phyloP scores from a whole-genome alignment of 2,329 filamentous ascomycete species.

The Xylariaceae sp. region DNA sequence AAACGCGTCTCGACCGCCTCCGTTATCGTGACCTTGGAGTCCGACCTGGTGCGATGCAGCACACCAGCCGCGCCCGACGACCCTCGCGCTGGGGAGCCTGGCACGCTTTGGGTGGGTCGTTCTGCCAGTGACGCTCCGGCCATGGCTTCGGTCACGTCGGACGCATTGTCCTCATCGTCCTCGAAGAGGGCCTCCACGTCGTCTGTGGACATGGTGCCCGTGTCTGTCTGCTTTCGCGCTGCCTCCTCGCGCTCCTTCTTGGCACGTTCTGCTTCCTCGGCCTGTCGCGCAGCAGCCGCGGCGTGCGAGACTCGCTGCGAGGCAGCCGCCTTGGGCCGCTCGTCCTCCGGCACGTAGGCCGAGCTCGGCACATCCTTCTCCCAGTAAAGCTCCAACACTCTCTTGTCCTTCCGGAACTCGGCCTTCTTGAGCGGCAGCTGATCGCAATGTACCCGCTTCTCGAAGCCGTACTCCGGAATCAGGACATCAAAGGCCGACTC shows the following conservation, averaged over 20 bases:
- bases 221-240: slow-evolving; percentile 88
- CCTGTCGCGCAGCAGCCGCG: slow-evolving; percentile 69
- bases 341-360: slow-evolving; percentile 92
- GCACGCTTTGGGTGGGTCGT: slow-evolving; percentile 90
- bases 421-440: slow-evolving; percentile 97
- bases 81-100: slow-evolving; percentile 79
- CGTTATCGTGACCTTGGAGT: slow-evolving; percentile 77
- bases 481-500: slow-evolving; percentile 98
- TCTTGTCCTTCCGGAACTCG: slow-evolving; percentile 96
- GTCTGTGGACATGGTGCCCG: slow-evolving; percentile 86
- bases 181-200: slow-evolving; percentile 95
- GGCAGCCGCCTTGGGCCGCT: slow-evolving; percentile 77
- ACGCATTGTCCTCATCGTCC: slow-evolving; percentile 81
- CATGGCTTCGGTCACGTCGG: slow-evolving; percentile 85
- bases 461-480: slow-evolving; percentile 96
- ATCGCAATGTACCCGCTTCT: slow-evolving; percentile 98
- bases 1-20: slow-evolving; percentile 75
- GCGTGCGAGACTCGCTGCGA: slow-evolving; percentile 71
- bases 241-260: slow-evolving; percentile 87
- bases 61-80: slow-evolving; percentile 58
- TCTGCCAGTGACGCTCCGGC: slow-evolving; percentile 85
- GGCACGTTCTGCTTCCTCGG: slow-evolving; percentile 73
- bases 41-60: slow-evolving; percentile 84
- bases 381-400: slow-evolving; percentile 95
- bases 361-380: slow-evolving; percentile 98